Base-by-base conservation (phyloP, 2,329 filamentous ascomycete species). In the Botrytis pseudocinerea region DNA sequence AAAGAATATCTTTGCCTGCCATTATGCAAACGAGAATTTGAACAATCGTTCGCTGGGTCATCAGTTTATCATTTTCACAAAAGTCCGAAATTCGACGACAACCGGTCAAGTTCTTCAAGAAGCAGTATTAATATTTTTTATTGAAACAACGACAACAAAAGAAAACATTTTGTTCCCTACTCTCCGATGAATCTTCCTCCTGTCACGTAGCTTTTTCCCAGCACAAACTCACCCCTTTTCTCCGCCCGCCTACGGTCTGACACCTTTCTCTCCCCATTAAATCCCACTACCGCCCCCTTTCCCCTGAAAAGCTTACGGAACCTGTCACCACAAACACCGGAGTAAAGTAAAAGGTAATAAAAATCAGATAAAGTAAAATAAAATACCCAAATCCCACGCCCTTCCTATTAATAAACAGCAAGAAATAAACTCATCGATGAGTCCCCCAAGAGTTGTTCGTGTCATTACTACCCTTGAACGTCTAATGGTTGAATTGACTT, bases 391-490 rank as follows among this genome's bases (percentile, higher is more conserved):
- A 68, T 57, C 65, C n/a, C 18, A 42, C 48, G 32, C 48, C 22
- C 22, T 54, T 28, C 10, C 48, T 57, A 68, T 68, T 57, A 1
- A 10, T 57, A 42, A 68, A 68, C 65, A 68, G 65, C 35, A 68
- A 68, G 48, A 68, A 57, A 68, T 42, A 57, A 68, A 68, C 65
- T 32, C 65, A 42, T 68, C 18, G 25, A 68, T 54, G 25, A 68
- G 48, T 42, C 35, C 65, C 25, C 65, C 48, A 68, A 42, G 25
- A 68, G 65, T 68, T 51, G 65, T 68, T 42, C 65, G 25, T 68
- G 65, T 68, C 65, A 68, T 57, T 68, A 68, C 65, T 68, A 68
- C 65, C 25, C 65, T 68, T 42, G 65, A 57, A 68, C 65, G 48
- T 22, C 65, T 68, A 57, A 42, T 32, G 65, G 48, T 32, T 68